These are phyloP conservation scores for Penicillium macrosclerotiorum DNA, from an alignment of 495 filamentous ascomycete species.

Conservation along the genomic window DNA sequence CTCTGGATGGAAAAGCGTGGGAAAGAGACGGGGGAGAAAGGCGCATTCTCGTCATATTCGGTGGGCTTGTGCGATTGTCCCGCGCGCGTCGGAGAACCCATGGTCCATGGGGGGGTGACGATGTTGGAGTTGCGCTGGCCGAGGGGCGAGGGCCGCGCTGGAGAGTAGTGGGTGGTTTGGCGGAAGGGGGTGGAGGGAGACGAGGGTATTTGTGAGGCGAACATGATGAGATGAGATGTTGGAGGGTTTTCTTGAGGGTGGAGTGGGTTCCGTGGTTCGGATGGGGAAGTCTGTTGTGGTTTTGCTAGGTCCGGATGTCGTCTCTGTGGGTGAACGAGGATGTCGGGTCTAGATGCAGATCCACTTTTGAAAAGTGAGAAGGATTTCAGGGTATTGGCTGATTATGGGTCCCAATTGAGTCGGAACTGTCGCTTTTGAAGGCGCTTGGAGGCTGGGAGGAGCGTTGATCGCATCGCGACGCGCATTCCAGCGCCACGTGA, in stretches of 20 bases:
- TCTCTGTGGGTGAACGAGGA: background rate
- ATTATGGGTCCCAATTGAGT: background rate
- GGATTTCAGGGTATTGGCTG: background rate
- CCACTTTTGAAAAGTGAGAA: background rate
- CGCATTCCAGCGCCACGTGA: conserved; percentile 21
- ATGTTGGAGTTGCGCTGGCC: conserved; percentile 26
- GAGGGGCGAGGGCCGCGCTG: conserved; percentile 53
- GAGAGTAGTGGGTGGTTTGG: conserved; percentile 44
- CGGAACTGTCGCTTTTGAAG: conserved; percentile 9
- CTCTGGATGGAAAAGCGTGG: conserved; percentile 16
- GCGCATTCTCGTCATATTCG: conserved; percentile 7
- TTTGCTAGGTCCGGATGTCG: conserved; percentile 10
- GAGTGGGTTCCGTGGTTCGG: conserved; percentile 22
- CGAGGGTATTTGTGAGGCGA: conserved; percentile 43
- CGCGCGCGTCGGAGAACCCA: conserved; percentile 16
- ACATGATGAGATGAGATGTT: conserved; percentile 19
- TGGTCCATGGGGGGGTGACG: conserved; percentile 29
- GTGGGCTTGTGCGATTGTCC: conserved; percentile 8
- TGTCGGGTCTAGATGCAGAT: background rate
- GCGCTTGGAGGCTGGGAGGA: conserved; percentile 11
- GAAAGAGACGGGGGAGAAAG: conserved; percentile 10
- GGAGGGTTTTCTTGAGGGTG: conserved; percentile 6
- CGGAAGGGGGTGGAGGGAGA: conserved; percentile 35
- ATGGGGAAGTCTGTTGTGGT: conserved; percentile 20
- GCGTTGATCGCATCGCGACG: conserved; percentile 16